phyloP scores from a whole-genome alignment of 306 rosid species.

The Vigna mungo region DNA sequence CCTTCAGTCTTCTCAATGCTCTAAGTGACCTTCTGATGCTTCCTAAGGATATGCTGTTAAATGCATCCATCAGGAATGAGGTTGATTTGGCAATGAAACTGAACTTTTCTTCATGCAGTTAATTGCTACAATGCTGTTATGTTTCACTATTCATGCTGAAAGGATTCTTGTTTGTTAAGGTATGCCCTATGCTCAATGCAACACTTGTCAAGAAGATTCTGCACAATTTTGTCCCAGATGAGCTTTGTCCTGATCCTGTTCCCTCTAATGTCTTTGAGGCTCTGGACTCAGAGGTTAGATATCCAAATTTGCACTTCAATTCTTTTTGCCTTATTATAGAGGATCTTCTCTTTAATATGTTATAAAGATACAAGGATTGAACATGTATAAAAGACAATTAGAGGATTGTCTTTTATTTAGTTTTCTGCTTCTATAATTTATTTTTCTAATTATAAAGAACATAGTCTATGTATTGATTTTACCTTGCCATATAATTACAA shows the following conservation, averaged over 20 bases:
- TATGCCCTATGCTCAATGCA: slow-evolving; percentile 74
- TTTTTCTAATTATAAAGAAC: not conserved
- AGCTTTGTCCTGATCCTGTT: slow-evolving; percentile 81
- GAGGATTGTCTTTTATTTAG: no score
- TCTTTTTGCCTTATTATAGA: not conserved
- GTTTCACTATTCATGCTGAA: slow-evolving; percentile 26
- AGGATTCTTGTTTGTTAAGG: slow-evolving; percentile 56
- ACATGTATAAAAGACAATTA: no score
- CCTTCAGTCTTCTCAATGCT: slow-evolving; percentile 80
- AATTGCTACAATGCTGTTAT: not conserved
- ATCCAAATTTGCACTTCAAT: not conserved
- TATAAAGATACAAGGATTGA: no score
- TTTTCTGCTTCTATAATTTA: no score
- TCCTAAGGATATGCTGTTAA: slow-evolving; percentile 83
- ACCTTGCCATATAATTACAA: no score
- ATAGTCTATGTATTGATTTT: not conserved
- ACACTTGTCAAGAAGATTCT: slow-evolving; percentile 70
- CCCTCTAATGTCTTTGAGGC: slow-evolving; percentile 67
- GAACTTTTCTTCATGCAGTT: slow-evolving; percentile 28
- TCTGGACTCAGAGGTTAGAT: slow-evolving; percentile 67
- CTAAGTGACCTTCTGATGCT: slow-evolving; percentile 92
- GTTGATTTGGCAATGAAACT: slow-evolving; percentile 55
- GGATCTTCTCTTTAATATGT: not conserved
- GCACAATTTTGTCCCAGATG: slow-evolving; percentile 68
- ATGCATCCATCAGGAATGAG: slow-evolving; percentile 74